These are phyloP conservation scores for Platismatia glauca DNA, from an alignment of 495 filamentous ascomycete species.

Conservation along the genomic window DNA sequence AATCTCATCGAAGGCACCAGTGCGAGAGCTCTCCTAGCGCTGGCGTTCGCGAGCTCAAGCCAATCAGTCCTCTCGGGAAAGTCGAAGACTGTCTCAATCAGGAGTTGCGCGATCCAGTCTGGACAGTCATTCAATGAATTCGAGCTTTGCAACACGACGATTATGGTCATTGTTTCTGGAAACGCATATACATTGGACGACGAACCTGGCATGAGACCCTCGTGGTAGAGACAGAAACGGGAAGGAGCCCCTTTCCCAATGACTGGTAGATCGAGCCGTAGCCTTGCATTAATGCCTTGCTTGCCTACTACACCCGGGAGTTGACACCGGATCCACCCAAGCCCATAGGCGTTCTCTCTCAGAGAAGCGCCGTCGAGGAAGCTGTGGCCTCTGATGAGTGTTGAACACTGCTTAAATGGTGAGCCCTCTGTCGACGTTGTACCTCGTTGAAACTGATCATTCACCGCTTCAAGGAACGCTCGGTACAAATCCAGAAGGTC, in stretches of 20 bases:
- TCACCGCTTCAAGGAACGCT: slow-evolving; percentile 1
- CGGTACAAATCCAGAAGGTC: slow-evolving; percentile 11
- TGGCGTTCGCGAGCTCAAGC: neutral
- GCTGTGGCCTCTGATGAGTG: slow-evolving; percentile 7
- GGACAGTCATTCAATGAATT: slow-evolving; percentile 24
- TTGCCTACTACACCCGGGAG: slow-evolving; percentile 13
- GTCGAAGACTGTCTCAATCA: slow-evolving; percentile 23
- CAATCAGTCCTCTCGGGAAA: slow-evolving; percentile 11
- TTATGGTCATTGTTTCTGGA: slow-evolving; percentile 23
- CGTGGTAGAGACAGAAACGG: slow-evolving; percentile 23
- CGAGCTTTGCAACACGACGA: slow-evolving; percentile 26
- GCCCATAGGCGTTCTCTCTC: slow-evolving; percentile 12
- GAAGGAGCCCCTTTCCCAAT: slow-evolving; percentile 13
- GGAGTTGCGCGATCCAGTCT: slow-evolving; percentile 27
- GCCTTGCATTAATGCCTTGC: slow-evolving; percentile 5
- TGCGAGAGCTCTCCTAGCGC: neutral
- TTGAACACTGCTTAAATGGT: slow-evolving; percentile 15
- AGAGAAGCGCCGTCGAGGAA: slow-evolving; percentile 2
- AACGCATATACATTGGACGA: slow-evolving; percentile 20
- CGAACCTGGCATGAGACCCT: slow-evolving; percentile 23
- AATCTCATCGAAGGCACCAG: neutral
- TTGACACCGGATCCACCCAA: slow-evolving; percentile 15
- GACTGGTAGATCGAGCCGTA: slow-evolving; percentile 14
- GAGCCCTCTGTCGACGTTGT: neutral
- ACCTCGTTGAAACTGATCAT: neutral